Conservation (phyloP, 441 rosid species). For the Populus trichocarpa region DNA sequence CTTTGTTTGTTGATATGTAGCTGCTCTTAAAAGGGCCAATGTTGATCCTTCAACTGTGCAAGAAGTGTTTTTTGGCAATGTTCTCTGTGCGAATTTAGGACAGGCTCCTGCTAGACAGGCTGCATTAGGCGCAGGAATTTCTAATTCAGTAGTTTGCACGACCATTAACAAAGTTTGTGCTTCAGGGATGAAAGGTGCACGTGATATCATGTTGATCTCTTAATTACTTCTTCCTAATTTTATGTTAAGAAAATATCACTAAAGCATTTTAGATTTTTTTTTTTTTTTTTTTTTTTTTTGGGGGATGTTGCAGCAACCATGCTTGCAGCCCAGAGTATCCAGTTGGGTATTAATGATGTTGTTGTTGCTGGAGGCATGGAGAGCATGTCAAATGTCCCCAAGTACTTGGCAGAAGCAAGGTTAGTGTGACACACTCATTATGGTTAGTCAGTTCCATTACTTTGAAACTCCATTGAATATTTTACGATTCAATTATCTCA, state of each 20-base stretch:
- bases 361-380: slow-evolving; percentile 99
- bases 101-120: slow-evolving; percentile 99
- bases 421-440: slow-evolving; percentile 18
- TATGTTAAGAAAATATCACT: slow-evolving; percentile 5
- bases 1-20: slow-evolving; percentile 34
- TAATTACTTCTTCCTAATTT: background rate
- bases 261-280: background rate
- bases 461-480: background rate
- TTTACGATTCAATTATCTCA: background rate
- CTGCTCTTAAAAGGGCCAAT: slow-evolving; percentile 85
- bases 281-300: background rate
- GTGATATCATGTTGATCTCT: background rate
- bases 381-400: slow-evolving; percentile 95
- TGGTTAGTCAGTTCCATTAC: background rate
- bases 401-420: slow-evolving; percentile 94
- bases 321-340: slow-evolving; percentile 94
- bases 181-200: slow-evolving; percentile 95
- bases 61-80: slow-evolving; percentile 96
- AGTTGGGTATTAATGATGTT: slow-evolving; percentile 85
- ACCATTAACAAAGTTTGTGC: slow-evolving; percentile 98
- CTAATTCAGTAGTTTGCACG: slow-evolving; percentile 82
- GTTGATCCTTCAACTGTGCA: slow-evolving; percentile 83
- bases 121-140: slow-evolving; percentile 91
- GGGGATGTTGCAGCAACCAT: slow-evolving; percentile 59
- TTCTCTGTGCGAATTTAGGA: slow-evolving; percentile 90